Base-by-base conservation (phyloP, 129 eudicot species). In the Ambrosia artemisiifolia region DNA sequence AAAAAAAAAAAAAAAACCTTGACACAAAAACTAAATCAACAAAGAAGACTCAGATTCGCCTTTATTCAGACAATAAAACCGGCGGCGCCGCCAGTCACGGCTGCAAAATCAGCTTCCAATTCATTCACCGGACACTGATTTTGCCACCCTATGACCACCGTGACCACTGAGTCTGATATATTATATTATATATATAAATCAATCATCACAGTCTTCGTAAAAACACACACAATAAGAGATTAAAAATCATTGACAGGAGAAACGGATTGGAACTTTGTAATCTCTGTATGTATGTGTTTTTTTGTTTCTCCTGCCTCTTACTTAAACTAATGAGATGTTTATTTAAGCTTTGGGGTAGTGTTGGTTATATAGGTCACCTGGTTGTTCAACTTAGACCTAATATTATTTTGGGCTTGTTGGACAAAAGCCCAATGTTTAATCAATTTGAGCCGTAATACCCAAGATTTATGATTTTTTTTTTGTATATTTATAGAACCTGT, bases 21-120 rank as follows among this genome's bases (percentile, higher is more conserved):
- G n/a, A n/a, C n/a, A n/a, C n/a, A n/a, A n/a, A n/a, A 42, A 19
- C n/a, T n/a, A 18, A 9, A 18, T 1, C 7, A 67, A 8, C 3
- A 13, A 63, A 38, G 44, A 75, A 43, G 80, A 72, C 74, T 75
- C 74, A 75, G 80, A 75, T 75, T 66, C 74, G 74, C 80, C 75
- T 76, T 76, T 76, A 67, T 76, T 76, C 75, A 76, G 75, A 67
- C 69, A 76, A n/a, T n/a, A 14, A 28, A 67, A 11, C 14, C 63
- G 33, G 55, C 19, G 38, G 46, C 6, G 53, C 5, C 62, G 48
- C 17, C 5, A 32, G 69, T 24, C 80, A 56, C 46, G 75, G 80
- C 80, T 76, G 69, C 80, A 48, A 76, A 67, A 67, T 48, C 67
- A 67, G 60, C 13, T 55, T 36, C 19, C 4, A 12, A 24, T 67